Percentiles rank a stretch among this genome's conserved stretches.
Conservation (phyloP, 352 stramenopile species). For the Phytophthora agathidicida region DNA sequence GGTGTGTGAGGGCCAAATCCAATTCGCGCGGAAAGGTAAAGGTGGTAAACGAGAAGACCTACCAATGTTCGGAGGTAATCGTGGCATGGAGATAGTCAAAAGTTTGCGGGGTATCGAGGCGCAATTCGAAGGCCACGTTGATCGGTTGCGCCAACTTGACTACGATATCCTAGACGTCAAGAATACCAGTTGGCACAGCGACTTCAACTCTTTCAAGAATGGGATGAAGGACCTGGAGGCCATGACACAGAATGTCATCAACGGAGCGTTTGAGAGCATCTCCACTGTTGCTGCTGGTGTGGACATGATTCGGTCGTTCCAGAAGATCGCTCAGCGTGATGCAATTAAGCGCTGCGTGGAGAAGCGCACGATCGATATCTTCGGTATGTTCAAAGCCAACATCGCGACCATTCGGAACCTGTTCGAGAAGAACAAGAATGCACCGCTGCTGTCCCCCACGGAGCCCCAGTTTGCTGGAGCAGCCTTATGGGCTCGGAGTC, state of each 20-base stretch:
- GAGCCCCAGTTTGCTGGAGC: slow-evolving; percentile 94
- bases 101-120: slow-evolving; percentile 92
- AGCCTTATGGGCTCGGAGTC: slow-evolving; percentile 91
- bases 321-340: slow-evolving; percentile 92
- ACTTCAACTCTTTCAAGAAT: slow-evolving; percentile 97
- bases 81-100: slow-evolving; percentile 93
- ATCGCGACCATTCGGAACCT: slow-evolving; percentile 83
- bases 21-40: slow-evolving; percentile 92
- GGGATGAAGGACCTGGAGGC: slow-evolving; percentile 96
- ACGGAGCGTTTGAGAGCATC: slow-evolving; percentile 93
- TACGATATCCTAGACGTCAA: slow-evolving; percentile 97
- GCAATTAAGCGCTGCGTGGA: slow-evolving; percentile 94
- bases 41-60: slow-evolving; percentile 65
- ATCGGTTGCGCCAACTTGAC: slow-evolving; percentile 88
- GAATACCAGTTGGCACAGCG: slow-evolving; percentile 94
- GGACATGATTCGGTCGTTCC: slow-evolving; percentile 93
- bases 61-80: slow-evolving; percentile 93
- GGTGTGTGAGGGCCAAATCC: slow-evolving; percentile 95
- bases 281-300: slow-evolving; percentile 89
- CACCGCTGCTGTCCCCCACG: slow-evolving; percentile 82
- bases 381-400: slow-evolving; percentile 86
- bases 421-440: slow-evolving; percentile 93
- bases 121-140: slow-evolving; percentile 92
- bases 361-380: slow-evolving; percentile 94
- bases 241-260: slow-evolving; percentile 97